These are phyloP conservation scores for Backusella circina DNA, from an alignment of 192 early-diverging fungal genomes.

Conservation along the genomic window DNA sequence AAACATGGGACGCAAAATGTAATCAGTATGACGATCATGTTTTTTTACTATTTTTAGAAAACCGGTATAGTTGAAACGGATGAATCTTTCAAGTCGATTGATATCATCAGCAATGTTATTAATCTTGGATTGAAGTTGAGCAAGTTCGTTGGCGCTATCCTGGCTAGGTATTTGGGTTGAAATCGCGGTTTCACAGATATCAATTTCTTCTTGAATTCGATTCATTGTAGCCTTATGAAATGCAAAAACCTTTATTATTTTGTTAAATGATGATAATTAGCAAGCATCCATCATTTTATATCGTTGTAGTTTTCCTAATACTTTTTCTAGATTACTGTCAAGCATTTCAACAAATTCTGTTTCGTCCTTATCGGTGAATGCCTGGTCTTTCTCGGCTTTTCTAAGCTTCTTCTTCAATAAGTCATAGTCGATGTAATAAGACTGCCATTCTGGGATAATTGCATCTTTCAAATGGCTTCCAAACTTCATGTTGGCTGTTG, in stretches of 20 bases:
- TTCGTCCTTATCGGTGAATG: conserved; percentile 84
- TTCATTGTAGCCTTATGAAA: conserved; percentile 71
- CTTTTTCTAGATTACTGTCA: conserved; percentile 87
- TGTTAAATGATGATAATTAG: background rate
- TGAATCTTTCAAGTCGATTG: conserved; percentile 71
- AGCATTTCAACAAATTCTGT: conserved; percentile 84
- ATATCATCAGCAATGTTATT: conserved; percentile 71
- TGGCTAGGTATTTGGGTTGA: conserved; percentile 38
- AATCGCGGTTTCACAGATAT: conserved; percentile 24
- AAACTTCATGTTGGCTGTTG: conserved; percentile 70
- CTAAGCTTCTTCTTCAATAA: conserved; percentile 80
- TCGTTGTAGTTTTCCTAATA: conserved; percentile 16
- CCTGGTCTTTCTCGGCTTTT: conserved; percentile 52
- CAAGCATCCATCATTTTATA: background rate
- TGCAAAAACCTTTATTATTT: conserved; percentile 46
- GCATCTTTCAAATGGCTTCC: conserved; percentile 69
- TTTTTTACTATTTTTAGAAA: conserved; percentile 96
- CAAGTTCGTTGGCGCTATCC: conserved; percentile 45
- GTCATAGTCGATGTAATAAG: conserved; percentile 80
- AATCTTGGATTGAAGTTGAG: conserved; percentile 54
- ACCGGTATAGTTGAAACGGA: conserved; percentile 76
- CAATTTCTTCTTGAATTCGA: conserved; percentile 65
- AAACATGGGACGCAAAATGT: conserved; percentile 72
- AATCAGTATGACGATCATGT: conserved; percentile 91
- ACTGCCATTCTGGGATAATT: conserved; percentile 74